A percentile compares a stretch with the other conserved stretches of the same genome.
Conservation (phyloP, 2,329 filamentous ascomycete species). For the Alternaria tenuissima region DNA sequence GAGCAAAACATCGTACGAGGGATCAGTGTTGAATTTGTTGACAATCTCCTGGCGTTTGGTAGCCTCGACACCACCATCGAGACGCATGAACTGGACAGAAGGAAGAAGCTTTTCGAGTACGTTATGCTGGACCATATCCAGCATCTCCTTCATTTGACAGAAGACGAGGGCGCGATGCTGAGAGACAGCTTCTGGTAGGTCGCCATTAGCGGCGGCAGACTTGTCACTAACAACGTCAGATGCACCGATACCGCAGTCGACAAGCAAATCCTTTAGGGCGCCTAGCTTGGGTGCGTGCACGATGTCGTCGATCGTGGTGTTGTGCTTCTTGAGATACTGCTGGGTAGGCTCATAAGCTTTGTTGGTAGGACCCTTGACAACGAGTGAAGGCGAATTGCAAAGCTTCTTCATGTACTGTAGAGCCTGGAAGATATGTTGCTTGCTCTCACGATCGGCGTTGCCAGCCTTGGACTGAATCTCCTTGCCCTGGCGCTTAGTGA, state of each 20-base stretch:
- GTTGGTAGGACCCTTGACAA: slow-evolving; percentile 87
- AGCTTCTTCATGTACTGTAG: slow-evolving; percentile 99
- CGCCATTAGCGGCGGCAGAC: slow-evolving; percentile 58
- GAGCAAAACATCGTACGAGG: slow-evolving; percentile 92
- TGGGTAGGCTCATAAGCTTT: slow-evolving; percentile 90
- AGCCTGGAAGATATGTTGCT: slow-evolving; percentile 99
- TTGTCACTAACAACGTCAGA: slow-evolving; percentile 53
- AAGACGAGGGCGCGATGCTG: slow-evolving; percentile 96
- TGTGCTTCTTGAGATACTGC: slow-evolving; percentile 77
- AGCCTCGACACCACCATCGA: slow-evolving; percentile 92
- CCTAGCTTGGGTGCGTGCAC: slow-evolving; percentile 91
- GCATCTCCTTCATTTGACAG: slow-evolving; percentile 99
- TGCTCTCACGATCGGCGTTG: slow-evolving; percentile 84
- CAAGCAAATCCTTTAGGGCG: slow-evolving; percentile 87
- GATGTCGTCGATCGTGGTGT: slow-evolving; percentile 83
- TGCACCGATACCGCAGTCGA: slow-evolving; percentile 96
- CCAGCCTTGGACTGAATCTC: slow-evolving; percentile 84
- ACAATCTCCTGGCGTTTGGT: slow-evolving; percentile 96
- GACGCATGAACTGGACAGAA: slow-evolving; percentile 88
- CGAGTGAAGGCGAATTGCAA: slow-evolving; percentile 95
- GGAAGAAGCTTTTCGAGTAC: slow-evolving; percentile 92
- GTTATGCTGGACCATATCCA: slow-evolving; percentile 97
- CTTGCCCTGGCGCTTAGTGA: slow-evolving; percentile 91
- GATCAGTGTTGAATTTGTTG: slow-evolving; percentile 98
- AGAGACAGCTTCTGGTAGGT: slow-evolving; percentile 82